phyloP scores from a whole-genome alignment of 768 basidiomycete genomes.

The Pulveroboletus ravenelii region DNA sequence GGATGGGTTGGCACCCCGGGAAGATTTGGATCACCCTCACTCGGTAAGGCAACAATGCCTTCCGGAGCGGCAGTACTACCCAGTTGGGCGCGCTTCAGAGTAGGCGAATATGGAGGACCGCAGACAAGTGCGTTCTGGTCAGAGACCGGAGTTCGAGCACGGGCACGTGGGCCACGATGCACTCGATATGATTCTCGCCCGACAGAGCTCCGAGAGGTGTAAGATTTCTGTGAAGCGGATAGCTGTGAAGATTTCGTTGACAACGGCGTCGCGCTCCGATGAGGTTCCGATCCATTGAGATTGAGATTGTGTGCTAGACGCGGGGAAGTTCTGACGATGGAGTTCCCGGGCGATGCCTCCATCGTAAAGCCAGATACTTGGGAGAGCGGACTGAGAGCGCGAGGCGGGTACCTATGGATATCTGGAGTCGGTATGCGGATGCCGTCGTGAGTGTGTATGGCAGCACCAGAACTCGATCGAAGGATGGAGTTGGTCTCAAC shows the following conservation, averaged over 20 bases:
- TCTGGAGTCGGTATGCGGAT: background rate
- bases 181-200: constrained; percentile 23
- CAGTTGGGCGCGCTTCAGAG: background rate
- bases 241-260: constrained; percentile 13
- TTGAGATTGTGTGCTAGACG: background rate
- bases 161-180: constrained; percentile 14
- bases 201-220: constrained; percentile 10
- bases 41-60: constrained; percentile 4
- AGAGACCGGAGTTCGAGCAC: constrained; percentile 6
- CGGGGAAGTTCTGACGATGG: background rate
- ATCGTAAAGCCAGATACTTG: background rate
- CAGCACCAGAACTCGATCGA: background rate
- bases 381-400: background rate
- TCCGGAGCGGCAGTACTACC: background rate
- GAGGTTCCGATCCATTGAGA: background rate
- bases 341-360: background rate
- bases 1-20: constrained; percentile 2
- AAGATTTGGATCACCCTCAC: background rate
- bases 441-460: background rate
- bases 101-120: background rate
- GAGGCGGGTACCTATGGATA: background rate
- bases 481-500: background rate
- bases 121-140: background rate
- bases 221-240: constrained; percentile 15
- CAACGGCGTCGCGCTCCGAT: constrained; percentile 6